Evolutionary conservation across 2,329 filamentous ascomycete species (phyloP), one percentile per base, ranked within the genome.

Genomic region (Lecanicillium sp.): DNA sequence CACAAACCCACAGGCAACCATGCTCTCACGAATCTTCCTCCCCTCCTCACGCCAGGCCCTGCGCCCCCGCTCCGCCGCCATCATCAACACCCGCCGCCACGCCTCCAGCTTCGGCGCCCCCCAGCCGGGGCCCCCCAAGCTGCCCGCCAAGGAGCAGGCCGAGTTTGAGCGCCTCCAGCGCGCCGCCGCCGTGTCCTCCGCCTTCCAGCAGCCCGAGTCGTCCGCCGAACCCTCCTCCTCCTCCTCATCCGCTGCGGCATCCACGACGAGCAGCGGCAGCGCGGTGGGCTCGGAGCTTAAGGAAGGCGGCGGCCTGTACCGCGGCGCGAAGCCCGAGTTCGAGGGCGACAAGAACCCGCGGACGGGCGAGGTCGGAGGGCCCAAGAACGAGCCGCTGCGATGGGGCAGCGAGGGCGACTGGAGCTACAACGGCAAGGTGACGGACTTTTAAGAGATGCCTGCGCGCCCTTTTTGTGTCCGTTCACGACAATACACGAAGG

Each of bases 401-500:
- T 96, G 91, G 91, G 90, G 90, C 0, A 72, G 76, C 15, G 63
- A 60, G 0, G 84, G 87, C 1, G 81, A 84, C 59, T 98, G 90
- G 86, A 96, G 89, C 65, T 98, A 87, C 67, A 96, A 96, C 66
- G 93, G 93, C 39, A 75, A 91, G 54, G 90, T 94, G 47, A 97
- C 91, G 20, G 93, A 98, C 68, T 98, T 98, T 52, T 82, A 57
- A 62, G 35, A 5, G 11, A 36, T 19, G 8, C 7, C 9, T 5
- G 20, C 15, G 32, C 29, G 26, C 7, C 12, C 12, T n/a, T n/a
- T n/a, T n/a, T n/a, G n/a, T n/a, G n/a, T n/a, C n/a, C n/a, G n/a
- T n/a, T n/a, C n/a, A n/a, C n/a, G n/a, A n/a, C n/a, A n/a, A n/a
- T n/a, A n/a, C n/a, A n/a, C n/a, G n/a, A n/a, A 29, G 26, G 26